Evolutionary conservation across 331 rosid species (phyloP), one percentile per base, ranked within the genome.

Genomic region (Pyrus hybrid): DNA sequence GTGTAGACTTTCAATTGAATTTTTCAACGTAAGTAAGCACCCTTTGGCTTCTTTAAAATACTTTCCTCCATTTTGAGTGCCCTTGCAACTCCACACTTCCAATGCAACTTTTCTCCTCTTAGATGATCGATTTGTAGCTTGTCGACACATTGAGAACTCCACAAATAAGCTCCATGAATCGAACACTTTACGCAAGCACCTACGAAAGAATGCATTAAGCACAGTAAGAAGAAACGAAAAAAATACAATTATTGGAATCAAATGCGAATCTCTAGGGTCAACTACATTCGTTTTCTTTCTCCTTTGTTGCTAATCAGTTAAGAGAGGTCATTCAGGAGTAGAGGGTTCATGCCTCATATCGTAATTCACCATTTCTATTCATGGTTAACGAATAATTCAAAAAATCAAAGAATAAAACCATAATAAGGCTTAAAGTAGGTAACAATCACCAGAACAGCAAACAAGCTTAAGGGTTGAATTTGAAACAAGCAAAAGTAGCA

Each of bases 1-100:
- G 76, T 91, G 87, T 80, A 91, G 97, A 85, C 84, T 87, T 71
- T 84, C 90, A 66, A 93, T 85, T 47, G 98, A 93, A 85, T 37
- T 81, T 79, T 80, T 87, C 75, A 93, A 83, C 30, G 89, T 82
- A 76, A 87, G 82, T 78, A 93, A 84, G 81, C 98, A 93, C 70
- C 80, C 83, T 77, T 80, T 76, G 70, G 92, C 97, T 80, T 90
- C 78, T 71, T 72, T 76, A 71, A 80, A 84, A 67, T 88, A 80
- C 57, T 66, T 70, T 71, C 70, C 60, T 54, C 37, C 54, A 9
- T 49, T 72, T 77, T 37, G 51, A 58, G 29, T 22, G 63, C 67
- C 74, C 61, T 37, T 63, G 71, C 66, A 63, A 69, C 75, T 77
- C 17, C 66, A 64, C 79, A 71, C 77, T 71, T 73, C 84, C 65